These are phyloP conservation scores for Saturnispora kantuleensis DNA, from an alignment of 805 yeast species.

Conservation along the genomic window DNA sequence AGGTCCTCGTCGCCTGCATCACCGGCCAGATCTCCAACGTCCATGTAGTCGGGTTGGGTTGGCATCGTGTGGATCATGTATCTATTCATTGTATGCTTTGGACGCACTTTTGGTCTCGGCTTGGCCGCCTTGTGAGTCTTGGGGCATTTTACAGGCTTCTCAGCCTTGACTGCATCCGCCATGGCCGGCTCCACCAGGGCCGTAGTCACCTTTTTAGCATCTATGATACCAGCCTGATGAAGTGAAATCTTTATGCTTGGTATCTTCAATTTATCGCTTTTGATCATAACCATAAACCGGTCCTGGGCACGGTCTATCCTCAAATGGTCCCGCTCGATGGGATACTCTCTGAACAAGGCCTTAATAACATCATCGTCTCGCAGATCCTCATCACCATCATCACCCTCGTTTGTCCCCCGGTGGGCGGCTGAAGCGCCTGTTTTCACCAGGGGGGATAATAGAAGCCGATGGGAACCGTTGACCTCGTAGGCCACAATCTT, in stretches of 20 bases:
- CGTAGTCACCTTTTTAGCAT: too few relatives aligned
- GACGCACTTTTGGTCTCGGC: constrained; percentile 7
- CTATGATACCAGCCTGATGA: too few relatives aligned
- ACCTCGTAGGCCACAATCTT: constrained; percentile 2
- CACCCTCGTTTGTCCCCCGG: background rate
- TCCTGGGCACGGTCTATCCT: background rate
- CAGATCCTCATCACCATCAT: constrained; percentile 1
- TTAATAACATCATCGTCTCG: constrained; percentile 4
- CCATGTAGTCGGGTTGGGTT: constrained; percentile 19
- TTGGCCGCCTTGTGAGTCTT: background rate
- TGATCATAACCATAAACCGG: constrained; percentile 1
- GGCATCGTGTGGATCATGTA: constrained; percentile 11
- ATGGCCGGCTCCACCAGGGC: too few relatives aligned
- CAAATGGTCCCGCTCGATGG: background rate
- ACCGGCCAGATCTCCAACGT: constrained; percentile 8
- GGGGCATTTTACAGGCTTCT: too few relatives aligned
- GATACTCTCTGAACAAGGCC: background rate
- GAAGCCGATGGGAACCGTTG: constrained; percentile 3
- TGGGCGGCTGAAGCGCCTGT: background rate
- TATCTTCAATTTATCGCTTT: background rate
- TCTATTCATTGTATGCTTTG: constrained; percentile 10
- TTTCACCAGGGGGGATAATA: constrained; percentile 1
- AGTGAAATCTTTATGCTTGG: too few relatives aligned
- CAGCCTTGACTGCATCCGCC: too few relatives aligned
- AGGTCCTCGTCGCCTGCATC: constrained; percentile 23